Evolutionary conservation across 305 asterid genomes (phyloP), one percentile per base, ranked within the genome.

Genomic region (Fraxinus xanthoxyloides): DNA sequence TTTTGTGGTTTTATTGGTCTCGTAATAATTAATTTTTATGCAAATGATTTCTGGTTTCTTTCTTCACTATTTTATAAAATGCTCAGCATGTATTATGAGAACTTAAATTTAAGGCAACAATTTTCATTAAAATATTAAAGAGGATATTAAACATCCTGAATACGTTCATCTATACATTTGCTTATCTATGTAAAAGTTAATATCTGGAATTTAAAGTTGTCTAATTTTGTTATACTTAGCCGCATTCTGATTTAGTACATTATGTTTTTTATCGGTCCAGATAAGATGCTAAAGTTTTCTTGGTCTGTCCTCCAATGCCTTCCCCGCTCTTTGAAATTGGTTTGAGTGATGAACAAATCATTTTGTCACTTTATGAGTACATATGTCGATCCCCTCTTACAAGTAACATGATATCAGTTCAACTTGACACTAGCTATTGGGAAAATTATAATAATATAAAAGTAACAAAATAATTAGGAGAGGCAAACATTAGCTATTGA

Each of bases 301-400:
- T 61, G 40, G 32, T 65, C 56, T 84, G 85, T 85, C 90, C 91
- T 84, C 87, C 89, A n/a, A 82, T 82, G 72, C 77, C 82, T 59
- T 48, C 82, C 24, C 76, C 80, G 30, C 84, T 83, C 59, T 72
- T 75, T 73, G 89, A 80, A 67, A 81, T 80, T 32, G 81, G 69
- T 80, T 43, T 76, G 87, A 84, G 81, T 7, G 90, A 91, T 23
- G 90, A 89, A 38, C 81, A 88, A 54, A 83, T 91, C 30, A 32
- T 89, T 75, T 77, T 77, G 61, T 77, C 40, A 15, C 85, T 93
- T 30, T 80, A 85, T 24, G 81, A 46, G 65, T 75, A 84, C 81
- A 56, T 67, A 38, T 79, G 77, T 3, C 92, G 92, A 76, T 84
- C 84, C 51, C 69, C 38, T 77, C 89, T 90, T 83, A 94, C 95